phyloP scores from a whole-genome alignment of 176 grass and related monocot genomes.

The Triticum urartu region DNA sequence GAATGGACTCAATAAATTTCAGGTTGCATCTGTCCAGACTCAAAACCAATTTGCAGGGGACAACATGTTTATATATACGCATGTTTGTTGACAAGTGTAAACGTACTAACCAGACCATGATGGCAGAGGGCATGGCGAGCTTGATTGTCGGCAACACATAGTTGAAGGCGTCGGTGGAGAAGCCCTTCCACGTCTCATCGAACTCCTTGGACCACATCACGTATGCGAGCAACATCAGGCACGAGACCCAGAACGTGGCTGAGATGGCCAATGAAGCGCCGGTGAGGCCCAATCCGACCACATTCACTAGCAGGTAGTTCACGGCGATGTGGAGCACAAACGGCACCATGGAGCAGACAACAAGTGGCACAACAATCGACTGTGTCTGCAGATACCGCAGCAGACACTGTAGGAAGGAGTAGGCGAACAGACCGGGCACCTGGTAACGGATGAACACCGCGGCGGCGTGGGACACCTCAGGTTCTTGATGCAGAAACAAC shows the following conservation, averaged over 20 bases:
- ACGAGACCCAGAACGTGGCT: slow-evolving; percentile 54
- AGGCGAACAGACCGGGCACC: slow-evolving; percentile 68
- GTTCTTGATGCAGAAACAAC: slow-evolving; percentile 58
- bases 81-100: no score
- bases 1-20: neutral
- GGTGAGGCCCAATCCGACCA: slow-evolving; percentile 50
- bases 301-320: slow-evolving; percentile 50
- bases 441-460: slow-evolving; percentile 49
- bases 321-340: slow-evolving; percentile 55
- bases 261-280: slow-evolving; percentile 49
- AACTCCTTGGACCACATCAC: slow-evolving; percentile 44
- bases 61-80: no score
- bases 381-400: slow-evolving; percentile 92
- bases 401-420: slow-evolving; percentile 55
- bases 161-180: slow-evolving; percentile 60
- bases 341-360: slow-evolving; percentile 59
- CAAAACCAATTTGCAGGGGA: neutral
- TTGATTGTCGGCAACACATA: slow-evolving; percentile 63
- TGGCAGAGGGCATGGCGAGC: slow-evolving; percentile 72
- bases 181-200: slow-evolving; percentile 56
- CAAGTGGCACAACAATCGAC: slow-evolving; percentile 53
- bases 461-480: slow-evolving; percentile 53
- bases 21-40: no score
- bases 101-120: slow-evolving; percentile 85
- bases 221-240: slow-evolving; percentile 54